Evolutionary conservation across 371 early-diverging fungal species (phyloP), one percentile per base, ranked within the genome.

Genomic region (Rhizopus stolonifer): DNA sequence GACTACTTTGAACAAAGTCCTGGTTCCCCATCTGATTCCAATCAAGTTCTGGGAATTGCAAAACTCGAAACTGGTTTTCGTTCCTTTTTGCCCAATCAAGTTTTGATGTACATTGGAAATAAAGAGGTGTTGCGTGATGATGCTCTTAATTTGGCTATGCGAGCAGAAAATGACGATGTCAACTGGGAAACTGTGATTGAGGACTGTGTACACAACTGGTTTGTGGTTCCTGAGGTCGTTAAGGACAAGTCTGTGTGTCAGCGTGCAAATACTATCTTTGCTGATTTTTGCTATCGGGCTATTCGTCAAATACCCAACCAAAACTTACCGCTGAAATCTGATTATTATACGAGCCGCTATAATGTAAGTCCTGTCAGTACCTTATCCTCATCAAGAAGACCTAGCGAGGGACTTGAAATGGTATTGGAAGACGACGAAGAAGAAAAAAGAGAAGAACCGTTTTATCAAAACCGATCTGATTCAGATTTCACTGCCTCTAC

Each of bases 211-310:
- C 78, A 78, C 38, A 70, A 78, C 42, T 78, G 71, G 74, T 78
- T 78, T 47, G 67, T 68, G 50, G 74, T 78, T 11, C 64, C 74
- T 39, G 78, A 78, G 44, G 70, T 74, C 0, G 74, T 78, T 26
- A 72, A 70, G 45, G 78, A 78, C 45, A 65, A 70, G 44, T 42
- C 42, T 17, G 60, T 67, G 2, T n/a, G 72, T 7, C 48, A 56
- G 26, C 59, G 65, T 22, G 72, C 69, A 18, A 74, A 78, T 58
- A 34, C 50, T 6, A 54, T 52, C 13, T 72, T 74, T 66, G 78
- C 69, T 13, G 71, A 76, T 18, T 76, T 76, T 42, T 61, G 61
- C 23, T 70, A 65, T 49, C 54, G 59, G 0, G 48, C 65, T n/a
- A 64, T 53, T 39, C 47, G 46, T 40, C 52, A 48, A 25, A 46